Evolutionary conservation across 2,329 filamentous ascomycete species (phyloP), one percentile per base, ranked within the genome.

Genomic region (Lasiodiplodia sp.): DNA sequence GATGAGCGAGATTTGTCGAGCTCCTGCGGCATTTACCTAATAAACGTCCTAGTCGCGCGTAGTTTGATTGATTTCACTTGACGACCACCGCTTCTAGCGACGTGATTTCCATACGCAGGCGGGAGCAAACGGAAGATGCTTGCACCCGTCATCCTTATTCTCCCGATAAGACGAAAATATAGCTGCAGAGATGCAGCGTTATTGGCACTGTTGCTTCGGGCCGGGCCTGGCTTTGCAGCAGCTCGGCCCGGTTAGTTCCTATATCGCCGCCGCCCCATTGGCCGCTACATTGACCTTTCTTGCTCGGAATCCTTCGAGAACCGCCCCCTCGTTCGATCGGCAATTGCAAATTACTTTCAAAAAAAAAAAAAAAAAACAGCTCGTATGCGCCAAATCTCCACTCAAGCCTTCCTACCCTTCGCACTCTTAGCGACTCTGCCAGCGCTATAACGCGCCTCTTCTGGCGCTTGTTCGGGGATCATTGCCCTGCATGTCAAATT

Each of bases 401-500:
- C 40, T 10, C 16, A 25, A 64, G 28, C 31, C 44, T 12, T 52
- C 18, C 28, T 52, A 25, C 31, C n/a, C 44, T 38, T 49, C 51
- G 40, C 58, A 16, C 25, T 49, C 14, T 63, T 34, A 44, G 40
- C 40, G 58, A 25, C 23, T 52, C 28, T 52, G n/a, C 31, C 18
- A 64, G 16, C 44, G 60, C 47, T 25, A 64, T 25, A 44, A 38
- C 18, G 25, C n/a, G 28, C 44, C 47, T 21, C 16, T 38, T 64
- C 60, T 44, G 60, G 25, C 47, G 47, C 28, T 64, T 52, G 28
- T 25, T 38, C 60, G 60, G 60, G 47, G 60, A 64, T 64, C 60
- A 64, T 64, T 64, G 47, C 60, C 60, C 31, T 47, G 52, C 60
- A 52, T 64, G 60, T 64, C 60, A 64, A 64, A 64, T 64, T 64